Evolutionary conservation across 176 grass and related monocot genomes (phyloP).

Genomic region (Oryza punctata): DNA sequence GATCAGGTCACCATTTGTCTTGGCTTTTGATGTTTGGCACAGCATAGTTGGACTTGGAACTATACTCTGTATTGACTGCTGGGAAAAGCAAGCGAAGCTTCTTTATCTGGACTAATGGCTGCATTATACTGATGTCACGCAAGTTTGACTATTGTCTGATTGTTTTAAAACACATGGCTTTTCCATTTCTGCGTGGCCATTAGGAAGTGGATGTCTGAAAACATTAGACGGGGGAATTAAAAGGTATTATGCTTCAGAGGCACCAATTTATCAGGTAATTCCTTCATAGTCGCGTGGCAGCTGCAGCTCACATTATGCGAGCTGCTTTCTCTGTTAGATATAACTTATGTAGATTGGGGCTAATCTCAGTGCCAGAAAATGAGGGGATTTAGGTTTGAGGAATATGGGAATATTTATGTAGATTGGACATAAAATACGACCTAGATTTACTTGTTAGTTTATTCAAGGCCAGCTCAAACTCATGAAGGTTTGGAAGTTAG

Average conservation of each 20-base stretch:
- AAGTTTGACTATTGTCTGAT: not conserved
- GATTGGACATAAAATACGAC: conserved; percentile 14
- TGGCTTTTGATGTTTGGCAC: conserved; percentile 12
- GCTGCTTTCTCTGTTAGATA: not conserved
- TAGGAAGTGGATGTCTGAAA: conserved; percentile 14
- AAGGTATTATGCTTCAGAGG: not conserved
- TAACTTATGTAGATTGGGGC: not conserved
- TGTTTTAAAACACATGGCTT: not conserved
- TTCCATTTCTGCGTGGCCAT: not conserved
- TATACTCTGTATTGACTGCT: conserved; percentile 23
- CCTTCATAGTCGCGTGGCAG: not conserved
- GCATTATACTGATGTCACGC: not conserved
- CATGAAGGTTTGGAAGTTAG: not conserved
- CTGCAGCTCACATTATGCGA: not conserved
- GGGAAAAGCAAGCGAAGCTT: conserved; percentile 13
- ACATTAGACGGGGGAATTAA: not conserved
- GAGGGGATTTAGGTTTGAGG: not conserved
- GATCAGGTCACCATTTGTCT: not conserved
- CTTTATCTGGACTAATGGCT: conserved; percentile 20
- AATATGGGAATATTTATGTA: not conserved
- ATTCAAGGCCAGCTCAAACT: conserved; percentile 18
- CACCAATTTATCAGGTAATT: not conserved
- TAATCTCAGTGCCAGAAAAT: not conserved
- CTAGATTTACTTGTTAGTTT: conserved; percentile 18
- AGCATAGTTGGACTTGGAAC: conserved; percentile 22